phyloP scores from a whole-genome alignment of 2,329 filamentous ascomycete genomes.

The Aspergillus sp. region DNA sequence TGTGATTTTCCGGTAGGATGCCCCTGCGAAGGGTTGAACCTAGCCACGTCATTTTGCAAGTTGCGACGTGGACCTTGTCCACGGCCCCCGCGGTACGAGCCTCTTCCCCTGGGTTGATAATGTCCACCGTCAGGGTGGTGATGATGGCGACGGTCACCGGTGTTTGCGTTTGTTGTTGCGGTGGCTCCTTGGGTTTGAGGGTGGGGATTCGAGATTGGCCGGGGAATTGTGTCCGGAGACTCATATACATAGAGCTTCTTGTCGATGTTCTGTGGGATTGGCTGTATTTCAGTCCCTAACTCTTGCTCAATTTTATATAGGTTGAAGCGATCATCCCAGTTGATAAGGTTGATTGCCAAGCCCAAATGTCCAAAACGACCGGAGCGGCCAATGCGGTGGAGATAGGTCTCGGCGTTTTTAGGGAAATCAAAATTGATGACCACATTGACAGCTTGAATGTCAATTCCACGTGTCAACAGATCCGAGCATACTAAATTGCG shows the following conservation, averaged over 20 bases:
- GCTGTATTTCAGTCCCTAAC: conserved; percentile 92
- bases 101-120: conserved; percentile 40
- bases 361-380: conserved; percentile 96
- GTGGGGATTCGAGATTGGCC: conserved; percentile 66
- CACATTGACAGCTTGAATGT: conserved; percentile 98
- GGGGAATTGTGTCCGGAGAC: conserved; percentile 88
- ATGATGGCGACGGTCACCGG: conserved; percentile 37
- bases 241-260: conserved; percentile 99
- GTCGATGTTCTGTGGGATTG: conserved; percentile 93
- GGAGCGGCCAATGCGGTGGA: conserved; percentile 96
- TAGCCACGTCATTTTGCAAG: conserved; percentile 33
- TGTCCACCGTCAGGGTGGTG: conserved; percentile 37
- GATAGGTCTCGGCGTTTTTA: conserved; percentile 98
- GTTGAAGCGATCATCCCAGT: conserved; percentile 99
- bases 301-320: conserved; percentile 98
- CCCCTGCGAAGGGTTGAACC: conserved; percentile 25
- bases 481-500: conserved; percentile 98
- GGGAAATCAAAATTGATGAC: conserved; percentile 99
- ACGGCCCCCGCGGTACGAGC: conserved; percentile 44
- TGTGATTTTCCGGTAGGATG: conserved; percentile 31
- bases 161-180: conserved; percentile 22
- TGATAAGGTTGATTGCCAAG: conserved; percentile 98
- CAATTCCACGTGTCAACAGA: conserved; percentile 94
- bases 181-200: conserved; percentile 26
- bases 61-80: conserved; percentile 45